phyloP scores from a whole-genome alignment of 2,329 filamentous ascomycete genomes.

The Cordyceps fumosorosea region DNA sequence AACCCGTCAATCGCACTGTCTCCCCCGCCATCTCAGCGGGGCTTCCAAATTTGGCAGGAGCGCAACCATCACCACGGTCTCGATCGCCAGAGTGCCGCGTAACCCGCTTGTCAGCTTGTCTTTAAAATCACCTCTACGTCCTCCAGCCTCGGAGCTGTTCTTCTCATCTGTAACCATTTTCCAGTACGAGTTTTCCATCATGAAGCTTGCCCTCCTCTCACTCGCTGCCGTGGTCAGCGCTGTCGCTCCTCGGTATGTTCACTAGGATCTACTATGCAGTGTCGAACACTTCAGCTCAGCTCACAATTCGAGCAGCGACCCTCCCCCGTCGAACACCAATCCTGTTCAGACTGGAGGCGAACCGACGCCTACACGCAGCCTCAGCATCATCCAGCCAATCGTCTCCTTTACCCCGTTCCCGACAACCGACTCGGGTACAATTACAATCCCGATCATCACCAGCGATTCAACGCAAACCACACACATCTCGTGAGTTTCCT shows the following conservation, averaged over 20 bases:
- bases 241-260: constrained; percentile 4
- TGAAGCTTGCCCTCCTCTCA: constrained; percentile 8
- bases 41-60: constrained; percentile 9
- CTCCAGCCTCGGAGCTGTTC: background rate
- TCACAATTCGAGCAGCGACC: background rate
- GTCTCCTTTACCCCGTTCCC: background rate
- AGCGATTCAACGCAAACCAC: background rate
- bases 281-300: background rate
- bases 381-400: constrained; percentile 6
- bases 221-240: constrained; percentile 6
- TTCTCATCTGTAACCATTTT: background rate
- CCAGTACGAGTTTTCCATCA: background rate
- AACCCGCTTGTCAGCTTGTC: constrained; percentile 1
- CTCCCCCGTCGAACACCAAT: background rate
- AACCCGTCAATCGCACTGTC: background rate
- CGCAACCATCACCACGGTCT: background rate
- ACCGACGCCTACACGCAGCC: background rate
- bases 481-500: background rate
- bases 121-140: background rate
- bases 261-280: background rate
- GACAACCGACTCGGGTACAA: background rate
- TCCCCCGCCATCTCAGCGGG: background rate
- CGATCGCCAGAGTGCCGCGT: constrained; percentile 7
- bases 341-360: background rate
- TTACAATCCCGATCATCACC: background rate